Base-by-base conservation (phyloP, 495 filamentous ascomycete genomes). In the Penicillium arizonense region DNA sequence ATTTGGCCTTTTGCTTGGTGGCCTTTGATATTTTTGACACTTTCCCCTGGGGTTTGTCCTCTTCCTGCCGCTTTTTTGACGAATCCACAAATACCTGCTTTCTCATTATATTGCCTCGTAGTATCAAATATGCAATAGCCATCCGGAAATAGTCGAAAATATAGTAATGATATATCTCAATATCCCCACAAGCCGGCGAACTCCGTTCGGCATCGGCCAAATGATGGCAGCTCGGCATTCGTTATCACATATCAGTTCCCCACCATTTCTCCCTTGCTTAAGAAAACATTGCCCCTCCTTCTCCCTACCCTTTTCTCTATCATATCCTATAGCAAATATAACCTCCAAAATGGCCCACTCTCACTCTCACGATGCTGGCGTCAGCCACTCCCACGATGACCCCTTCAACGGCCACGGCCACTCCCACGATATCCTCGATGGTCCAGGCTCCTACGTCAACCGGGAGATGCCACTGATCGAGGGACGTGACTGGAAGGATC, bases 381-480 rank as follows among this genome's bases (percentile, higher is more conserved):
- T 74, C 41, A 63, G 69, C 50, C 86, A 88, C 57, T 78, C 82
- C 37, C 86, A 88, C 65, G 83, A 82, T 44, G 82, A 81, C 50
- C 78, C 79, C 64, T 78, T 82, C 50, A 82, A 80, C 49, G 90
- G 94, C 62, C 94, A 98, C 69, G 93, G 94, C 59, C 94, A 98
- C 78, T 86, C 84, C 3, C 94, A 97, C 70, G 94, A 97, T 75
- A 91, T 97, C 66, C 87, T 96, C 65, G 89, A 93, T 67, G 93
- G 94, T 0, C 94, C 94, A 3, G 94, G 94, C 37, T 93, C 88
- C 50, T 97, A 86, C 71, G 69, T 91, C 7, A 86, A 85, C 52
- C 87, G 93, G n/a, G 94, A 97, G 77, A 90, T 93, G 86, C 93
- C 91, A 30, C 83, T 98, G 43, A 81, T 91, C 54, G 87, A 96